These are phyloP conservation scores for Jaapia argillacea DNA, from an alignment of 768 basidiomycete species.

Conservation along the genomic window DNA sequence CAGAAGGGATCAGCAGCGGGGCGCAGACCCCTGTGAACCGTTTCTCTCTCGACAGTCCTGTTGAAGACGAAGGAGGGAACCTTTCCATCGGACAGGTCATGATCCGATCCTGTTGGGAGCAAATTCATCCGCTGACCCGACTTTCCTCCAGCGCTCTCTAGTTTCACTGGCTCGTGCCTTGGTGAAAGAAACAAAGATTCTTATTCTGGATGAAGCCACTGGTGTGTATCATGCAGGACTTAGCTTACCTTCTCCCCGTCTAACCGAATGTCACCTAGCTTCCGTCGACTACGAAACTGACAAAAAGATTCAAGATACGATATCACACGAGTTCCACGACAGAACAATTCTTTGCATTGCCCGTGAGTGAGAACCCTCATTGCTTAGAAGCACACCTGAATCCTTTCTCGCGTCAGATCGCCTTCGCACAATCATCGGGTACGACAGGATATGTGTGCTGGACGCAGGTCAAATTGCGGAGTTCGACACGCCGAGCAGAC, in stretches of 20 bases:
- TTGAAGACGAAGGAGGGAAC: slow-evolving; percentile 85
- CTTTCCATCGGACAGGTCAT: slow-evolving; percentile 62
- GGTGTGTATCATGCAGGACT: slow-evolving; percentile 23
- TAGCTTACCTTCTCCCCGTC: neutral
- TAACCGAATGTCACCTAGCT: slow-evolving; percentile 25
- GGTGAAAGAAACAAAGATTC: slow-evolving; percentile 76
- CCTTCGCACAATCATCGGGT: slow-evolving; percentile 76
- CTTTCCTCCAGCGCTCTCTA: slow-evolving; percentile 52
- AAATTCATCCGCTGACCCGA: too few species aligned
- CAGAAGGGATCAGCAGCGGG: slow-evolving; percentile 28
- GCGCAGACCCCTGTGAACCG: slow-evolving; percentile 31
- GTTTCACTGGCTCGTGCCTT: slow-evolving; percentile 85
- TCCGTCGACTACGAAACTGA: slow-evolving; percentile 89
- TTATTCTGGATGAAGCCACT: slow-evolving; percentile 88
- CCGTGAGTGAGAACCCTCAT: slow-evolving; percentile 54
- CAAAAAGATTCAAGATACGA: slow-evolving; percentile 85
- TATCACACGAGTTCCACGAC: slow-evolving; percentile 73
- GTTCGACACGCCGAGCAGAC: slow-evolving; percentile 67
- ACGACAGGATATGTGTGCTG: slow-evolving; percentile 85
- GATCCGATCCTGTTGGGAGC: slow-evolving; percentile 3
- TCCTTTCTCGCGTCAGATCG: slow-evolving; percentile 41
- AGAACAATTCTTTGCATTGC: slow-evolving; percentile 84
- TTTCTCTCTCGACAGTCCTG: slow-evolving; percentile 73
- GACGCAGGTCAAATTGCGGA: slow-evolving; percentile 77
- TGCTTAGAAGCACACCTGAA: neutral